Evolutionary conservation across 208 protist genomes (phyloP), one percentile per base, ranked within the genome.

Genomic region (Crithidia sp.): DNA sequence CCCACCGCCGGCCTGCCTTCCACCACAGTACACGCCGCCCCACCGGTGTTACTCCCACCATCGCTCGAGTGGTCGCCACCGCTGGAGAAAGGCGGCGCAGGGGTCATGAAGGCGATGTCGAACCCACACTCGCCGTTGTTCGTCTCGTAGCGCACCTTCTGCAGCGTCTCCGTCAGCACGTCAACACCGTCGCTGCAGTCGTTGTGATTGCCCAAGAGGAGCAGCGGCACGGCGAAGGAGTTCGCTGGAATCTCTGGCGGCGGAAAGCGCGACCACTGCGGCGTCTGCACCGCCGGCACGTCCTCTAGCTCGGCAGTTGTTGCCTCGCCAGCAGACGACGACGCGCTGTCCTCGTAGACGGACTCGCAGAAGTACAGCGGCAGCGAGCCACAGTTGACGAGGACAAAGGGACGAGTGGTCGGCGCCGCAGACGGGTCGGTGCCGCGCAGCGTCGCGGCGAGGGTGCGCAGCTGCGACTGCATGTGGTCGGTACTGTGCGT

Each of bases 251-350:
- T 64, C 70, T 84, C 79, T 3, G 80, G 84, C 17, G 88, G 82
- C 9, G 88, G 88, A 45, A 87, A 83, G 12, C 57, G 49, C 36
- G 77, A 40, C 84, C 88, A 88, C 66, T 60, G 75, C 40, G 80
- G 68, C 16, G 67, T 49, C 50, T 14, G 8, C 52, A 59, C 0
- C 3, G 14, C 39, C 14, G 49, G 28, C 16, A 16, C 37, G 52
- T 76, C 65, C 5, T 17, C 19, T 44, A 39, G 28, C 14, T 67
- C 70, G 2, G 44, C 60, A 19, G 37, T 17, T 16, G 71, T 50
- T 28, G 14, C 16, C 14, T 17, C 53, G 44, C 45, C 5, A 19
- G 52, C 65, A 17, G 9, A 52, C 41, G 10, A 41, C 2, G 36
- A 44, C 13, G 40, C 59, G 6, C 19, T 50, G 16, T 19, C 50